Percentiles rank a stretch among this genome's conserved stretches.
Conservation (phyloP, 2,329 filamentous ascomycete genomes). For the Neopestalotiopsis clavispora region DNA sequence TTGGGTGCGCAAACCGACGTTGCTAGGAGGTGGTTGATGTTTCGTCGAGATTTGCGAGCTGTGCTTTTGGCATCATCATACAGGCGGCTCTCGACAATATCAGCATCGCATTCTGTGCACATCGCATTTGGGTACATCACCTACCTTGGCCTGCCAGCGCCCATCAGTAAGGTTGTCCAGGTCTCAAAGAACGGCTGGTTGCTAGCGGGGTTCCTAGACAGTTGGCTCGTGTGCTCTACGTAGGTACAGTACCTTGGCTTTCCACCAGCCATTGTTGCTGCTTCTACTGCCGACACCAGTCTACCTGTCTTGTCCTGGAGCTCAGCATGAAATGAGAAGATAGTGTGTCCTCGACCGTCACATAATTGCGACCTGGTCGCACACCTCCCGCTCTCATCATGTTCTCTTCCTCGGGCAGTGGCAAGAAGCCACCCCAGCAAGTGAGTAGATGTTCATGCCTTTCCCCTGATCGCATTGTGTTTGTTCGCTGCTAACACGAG, state of each 20-base stretch:
- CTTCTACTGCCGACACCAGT: background rate
- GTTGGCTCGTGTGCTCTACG: constrained; percentile 7
- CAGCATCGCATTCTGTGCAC: background rate
- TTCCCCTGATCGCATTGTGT: constrained; percentile 12
- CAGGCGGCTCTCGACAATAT: background rate
- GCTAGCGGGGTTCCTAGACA: background rate
- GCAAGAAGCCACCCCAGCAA: constrained; percentile 73
- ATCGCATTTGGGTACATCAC: background rate
- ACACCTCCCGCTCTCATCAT: constrained; percentile 47
- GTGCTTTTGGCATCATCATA: background rate
- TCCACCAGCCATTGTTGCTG: background rate
- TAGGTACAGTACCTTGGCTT: background rate
- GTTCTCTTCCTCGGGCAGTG: constrained; percentile 69
- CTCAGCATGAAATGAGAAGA: constrained; percentile 12
- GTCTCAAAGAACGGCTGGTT: background rate
- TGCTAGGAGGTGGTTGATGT: background rate
- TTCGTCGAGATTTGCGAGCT: background rate
- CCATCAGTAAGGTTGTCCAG: background rate
- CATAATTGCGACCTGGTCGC: constrained; percentile 29
- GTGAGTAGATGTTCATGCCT: constrained; percentile 48
- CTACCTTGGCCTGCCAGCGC: background rate
- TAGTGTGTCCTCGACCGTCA: constrained; percentile 24
- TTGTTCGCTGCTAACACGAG: constrained; percentile 33
- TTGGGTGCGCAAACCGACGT: background rate
- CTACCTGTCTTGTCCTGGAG: background rate